These are phyloP conservation scores for Annulohypoxylon bovei DNA, from an alignment of 495 filamentous ascomycete genomes.

Conservation along the genomic window DNA sequence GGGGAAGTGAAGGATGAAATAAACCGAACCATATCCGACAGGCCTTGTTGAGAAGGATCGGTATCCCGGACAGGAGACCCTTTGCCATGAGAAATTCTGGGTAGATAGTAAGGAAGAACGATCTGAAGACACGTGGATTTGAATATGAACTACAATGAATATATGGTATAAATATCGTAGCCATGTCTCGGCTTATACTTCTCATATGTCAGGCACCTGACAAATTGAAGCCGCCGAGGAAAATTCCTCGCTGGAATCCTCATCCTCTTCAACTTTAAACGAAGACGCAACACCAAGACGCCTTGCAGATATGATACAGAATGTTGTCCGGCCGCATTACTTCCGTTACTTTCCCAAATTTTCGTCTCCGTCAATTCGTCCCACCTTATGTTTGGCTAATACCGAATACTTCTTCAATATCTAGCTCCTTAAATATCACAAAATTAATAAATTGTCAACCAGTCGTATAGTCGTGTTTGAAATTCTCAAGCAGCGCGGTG, in stretches of 20 bases:
- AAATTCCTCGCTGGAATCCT: background rate
- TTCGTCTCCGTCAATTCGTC: slow-evolving; percentile 8
- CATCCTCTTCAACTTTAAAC: slow-evolving; percentile 2
- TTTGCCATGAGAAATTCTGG: background rate
- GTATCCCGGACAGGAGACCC: background rate
- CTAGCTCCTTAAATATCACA: background rate
- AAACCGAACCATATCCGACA: background rate
- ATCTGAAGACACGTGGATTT: background rate
- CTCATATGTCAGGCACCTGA: background rate
- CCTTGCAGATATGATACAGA: slow-evolving; percentile 38
- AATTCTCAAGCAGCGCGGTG: background rate
- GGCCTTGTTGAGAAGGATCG: background rate
- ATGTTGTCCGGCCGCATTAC: slow-evolving; percentile 5
- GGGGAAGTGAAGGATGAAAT: background rate
- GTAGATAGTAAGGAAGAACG: background rate
- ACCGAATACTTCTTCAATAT: background rate
- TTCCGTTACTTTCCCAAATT: background rate
- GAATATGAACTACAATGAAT: slow-evolving; percentile 16
- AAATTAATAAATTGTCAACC: background rate
- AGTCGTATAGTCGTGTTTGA: slow-evolving; percentile 6
- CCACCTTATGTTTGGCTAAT: background rate
- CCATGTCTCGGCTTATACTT: background rate
- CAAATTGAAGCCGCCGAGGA: background rate
- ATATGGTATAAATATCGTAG: slow-evolving; percentile 27
- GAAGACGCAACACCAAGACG: slow-evolving; percentile 23